Conservation (phyloP, 306 rosid genomes). For the Malus asiatica region DNA sequence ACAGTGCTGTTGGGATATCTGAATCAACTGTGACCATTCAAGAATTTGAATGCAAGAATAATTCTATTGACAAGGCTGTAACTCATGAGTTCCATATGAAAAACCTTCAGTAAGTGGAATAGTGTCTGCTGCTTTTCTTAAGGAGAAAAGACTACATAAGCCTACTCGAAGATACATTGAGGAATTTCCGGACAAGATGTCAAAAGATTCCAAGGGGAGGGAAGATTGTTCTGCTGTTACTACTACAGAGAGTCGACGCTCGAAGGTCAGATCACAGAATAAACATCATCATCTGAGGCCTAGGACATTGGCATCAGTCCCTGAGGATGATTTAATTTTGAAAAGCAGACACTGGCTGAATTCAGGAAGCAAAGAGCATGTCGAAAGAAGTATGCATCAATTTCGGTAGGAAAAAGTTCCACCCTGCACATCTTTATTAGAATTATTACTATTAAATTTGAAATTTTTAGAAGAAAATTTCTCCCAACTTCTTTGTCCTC, state of each 20-base stretch:
- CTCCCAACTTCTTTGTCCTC: neutral
- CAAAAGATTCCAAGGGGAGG: slow-evolving; percentile 29
- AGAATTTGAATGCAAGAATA: slow-evolving; percentile 50
- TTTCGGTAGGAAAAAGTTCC: neutral
- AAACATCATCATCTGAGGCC: slow-evolving; percentile 28
- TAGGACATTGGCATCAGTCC: slow-evolving; percentile 37
- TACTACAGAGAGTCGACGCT: slow-evolving; percentile 29
- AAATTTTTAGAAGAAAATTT: neutral
- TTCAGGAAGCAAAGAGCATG: slow-evolving; percentile 32
- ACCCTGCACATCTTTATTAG: neutral
- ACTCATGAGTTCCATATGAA: slow-evolving; percentile 31
- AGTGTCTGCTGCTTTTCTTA: slow-evolving; percentile 30
- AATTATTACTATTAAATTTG: neutral
- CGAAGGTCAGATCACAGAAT: slow-evolving; percentile 24
- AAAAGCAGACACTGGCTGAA: slow-evolving; percentile 38
- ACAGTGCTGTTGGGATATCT: slow-evolving; percentile 47
- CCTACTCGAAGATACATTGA: slow-evolving; percentile 74
- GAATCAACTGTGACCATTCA: slow-evolving; percentile 51
- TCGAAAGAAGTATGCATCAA: slow-evolving; percentile 51
- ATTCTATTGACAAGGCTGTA: slow-evolving; percentile 34
- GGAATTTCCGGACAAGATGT: slow-evolving; percentile 47
- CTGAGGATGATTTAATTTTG: slow-evolving; percentile 30
- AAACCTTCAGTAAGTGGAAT: slow-evolving; percentile 28
- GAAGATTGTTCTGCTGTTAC: slow-evolving; percentile 29
- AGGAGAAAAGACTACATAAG: slow-evolving; percentile 72